Base-by-base conservation (phyloP, 2,329 filamentous ascomycete species). In the Exophiala aquamarina region DNA sequence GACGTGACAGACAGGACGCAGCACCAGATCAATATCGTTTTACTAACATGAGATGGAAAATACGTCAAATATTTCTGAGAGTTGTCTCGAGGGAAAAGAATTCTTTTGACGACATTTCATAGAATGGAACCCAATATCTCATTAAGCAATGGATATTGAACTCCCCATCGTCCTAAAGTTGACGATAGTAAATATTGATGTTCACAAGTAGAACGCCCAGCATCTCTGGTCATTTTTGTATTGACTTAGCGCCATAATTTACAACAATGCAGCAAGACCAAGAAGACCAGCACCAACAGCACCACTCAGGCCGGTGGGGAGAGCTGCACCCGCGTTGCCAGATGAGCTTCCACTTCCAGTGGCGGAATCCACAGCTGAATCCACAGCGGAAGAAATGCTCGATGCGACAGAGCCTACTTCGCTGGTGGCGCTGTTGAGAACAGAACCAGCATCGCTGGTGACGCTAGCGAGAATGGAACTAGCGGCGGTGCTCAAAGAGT, bases 241-340 rank as follows among this genome's bases (percentile, higher is more conserved):
- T 26, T 11, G 6, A 26, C 23, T 6, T 6, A 26, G 17, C 31
- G 15, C n/a, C 19, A 20, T 18, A 28, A 31, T 45, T n/a, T 39
- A 55, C 52, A 55, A 41, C 17, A 55, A 47, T 9, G 49, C 52
- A 23, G 52, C 52, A 17, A 55, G 46, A 36, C 52, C 52, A 38
- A 55, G 34, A 20, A 55, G 33, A 18, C 44, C 52, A 39, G 43
- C 49, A 23, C 52, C 52, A 29, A 36, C 52, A 32, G 35, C 29
- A 33, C 54, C 50, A 19, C 45, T 43, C 33, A 53, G 34, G 2
- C 41, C 47, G 23, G 49, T 53, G 21, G 53, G 47, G 19, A 50
- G 15, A 32, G 48, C 50, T 31, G 40, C 37, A 39, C 50, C 53
- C n/a, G 41, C 50, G 23, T 49, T 50, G 31, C 35, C 44, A 23